phyloP scores from a whole-genome alignment of 1,284 basidiomycete species.

The Peniophora sp. region DNA sequence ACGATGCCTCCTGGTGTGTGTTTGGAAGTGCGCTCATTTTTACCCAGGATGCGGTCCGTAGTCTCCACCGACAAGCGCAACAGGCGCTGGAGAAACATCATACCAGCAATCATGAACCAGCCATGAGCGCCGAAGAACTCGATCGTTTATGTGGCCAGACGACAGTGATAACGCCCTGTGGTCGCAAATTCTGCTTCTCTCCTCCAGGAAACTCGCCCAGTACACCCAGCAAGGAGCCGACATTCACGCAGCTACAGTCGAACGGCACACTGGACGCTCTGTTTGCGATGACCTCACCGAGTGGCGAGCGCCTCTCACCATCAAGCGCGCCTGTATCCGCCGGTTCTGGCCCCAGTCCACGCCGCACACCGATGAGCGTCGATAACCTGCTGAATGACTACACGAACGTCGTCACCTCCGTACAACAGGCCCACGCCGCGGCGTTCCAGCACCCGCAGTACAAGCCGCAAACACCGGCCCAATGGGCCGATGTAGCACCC shows the following conservation, averaged over 20 bases:
- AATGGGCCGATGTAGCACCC: too few relatives aligned
- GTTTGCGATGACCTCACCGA: not conserved
- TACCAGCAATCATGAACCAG: constrained; percentile 15
- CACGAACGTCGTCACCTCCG: not conserved
- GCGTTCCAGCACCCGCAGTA: not conserved
- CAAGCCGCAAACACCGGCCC: too few relatives aligned
- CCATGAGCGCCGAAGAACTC: constrained; percentile 37
- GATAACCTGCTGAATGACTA: constrained; percentile 1
- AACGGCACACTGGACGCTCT: not conserved
- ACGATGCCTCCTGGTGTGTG: constrained; percentile 15
- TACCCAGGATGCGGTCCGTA: constrained; percentile 39
- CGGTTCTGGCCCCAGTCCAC: not conserved
- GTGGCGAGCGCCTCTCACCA: constrained; percentile 1
- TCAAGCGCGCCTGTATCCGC: not conserved
- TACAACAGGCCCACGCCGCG: not conserved
- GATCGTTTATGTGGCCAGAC: constrained; percentile 60
- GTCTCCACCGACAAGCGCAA: constrained; percentile 43
- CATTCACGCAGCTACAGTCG: not conserved
- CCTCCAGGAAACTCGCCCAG: not conserved
- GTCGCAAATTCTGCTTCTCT: constrained; percentile 9
- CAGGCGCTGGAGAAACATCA: constrained; percentile 28
- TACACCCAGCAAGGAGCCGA: not conserved
- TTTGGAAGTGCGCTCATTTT: constrained; percentile 3
- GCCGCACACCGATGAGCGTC: not conserved
- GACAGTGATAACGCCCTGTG: constrained; percentile 25